Base-by-base conservation (phyloP, 306 rosid species). In the Citrullus colocynthis region DNA sequence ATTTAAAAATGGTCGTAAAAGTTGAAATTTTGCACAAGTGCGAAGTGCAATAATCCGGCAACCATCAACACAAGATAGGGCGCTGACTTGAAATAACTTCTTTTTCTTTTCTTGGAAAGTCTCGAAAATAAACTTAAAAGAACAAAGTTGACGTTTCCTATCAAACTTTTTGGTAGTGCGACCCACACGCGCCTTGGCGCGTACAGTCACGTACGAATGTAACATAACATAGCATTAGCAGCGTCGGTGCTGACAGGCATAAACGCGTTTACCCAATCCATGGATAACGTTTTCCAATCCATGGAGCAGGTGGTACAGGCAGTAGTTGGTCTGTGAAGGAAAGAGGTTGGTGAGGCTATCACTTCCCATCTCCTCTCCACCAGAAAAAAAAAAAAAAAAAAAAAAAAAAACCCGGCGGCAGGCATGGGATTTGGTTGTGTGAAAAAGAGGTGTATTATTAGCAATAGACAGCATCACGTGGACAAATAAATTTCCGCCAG, bases 401-500 rank as follows among this genome's bases (percentile, higher is more conserved):
- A 4, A 65, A 14, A 4, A 13, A 1, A 13, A 58, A 51, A 45
- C 61, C 49, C 45, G 80, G 82, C 83, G 81, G 41, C 78, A 41
- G 80, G 77, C 66, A 49, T 41, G 80, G 69, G 85, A 84, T 81
- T 58, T 83, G 57, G 64, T 69, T 79, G 82, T 81, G 83, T 44
- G 79, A 41, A 18, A 21, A 24, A 49, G 12, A 78, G 62, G 15
- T 76, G 80, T 74, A 67, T 21, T 65, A 0, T 39, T 52, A 57
- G 49, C 32, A 74, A 78, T 71, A 42, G 79, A 81, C 85, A 84
- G 62, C 61, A 36, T 78, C 44, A 74, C 87, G 89, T 84, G 85
- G 74, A 12, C 41, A 20, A 76, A 16, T 36, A 13, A 0, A 0
- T 2, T 17, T 0, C 0, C 9, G 71, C 63, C 85, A 84, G 81